Evolutionary conservation across 441 rosid species (phyloP).

Genomic region (Biscutella laevigata): DNA sequence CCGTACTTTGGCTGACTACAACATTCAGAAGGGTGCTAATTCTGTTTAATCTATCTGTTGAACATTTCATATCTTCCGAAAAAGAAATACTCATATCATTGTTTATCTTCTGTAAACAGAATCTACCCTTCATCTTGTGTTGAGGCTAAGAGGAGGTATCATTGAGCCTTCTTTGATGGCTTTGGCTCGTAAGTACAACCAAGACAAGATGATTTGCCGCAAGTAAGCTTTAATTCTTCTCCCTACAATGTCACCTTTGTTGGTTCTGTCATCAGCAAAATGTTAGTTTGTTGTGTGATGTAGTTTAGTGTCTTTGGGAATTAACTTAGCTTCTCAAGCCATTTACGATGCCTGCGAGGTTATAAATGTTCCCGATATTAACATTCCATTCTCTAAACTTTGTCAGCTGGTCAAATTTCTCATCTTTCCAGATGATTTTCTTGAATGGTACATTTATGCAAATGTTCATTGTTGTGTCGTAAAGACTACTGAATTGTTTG

Average conservation of each 20-base stretch:
- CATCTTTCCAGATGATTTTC: constrained; percentile 29
- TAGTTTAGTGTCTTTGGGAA: constrained; percentile 5
- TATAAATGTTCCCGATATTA: constrained; percentile 27
- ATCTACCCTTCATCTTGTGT: constrained; percentile 74
- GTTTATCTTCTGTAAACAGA: constrained; percentile 30
- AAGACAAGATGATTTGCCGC: constrained; percentile 88
- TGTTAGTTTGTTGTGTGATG: not conserved
- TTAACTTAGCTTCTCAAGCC: constrained; percentile 30
- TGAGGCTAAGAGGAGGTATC: constrained; percentile 92
- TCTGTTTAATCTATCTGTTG: too few relatives aligned
- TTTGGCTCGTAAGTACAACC: constrained; percentile 84
- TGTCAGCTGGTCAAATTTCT: constrained; percentile 24
- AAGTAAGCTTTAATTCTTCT: constrained; percentile 47
- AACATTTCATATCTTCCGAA: too few relatives aligned
- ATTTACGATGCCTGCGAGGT: constrained; percentile 15
- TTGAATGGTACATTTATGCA: constrained; percentile 22
- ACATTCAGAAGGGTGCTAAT: constrained; percentile 26
- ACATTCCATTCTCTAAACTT: constrained; percentile 24
- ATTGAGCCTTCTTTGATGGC: constrained; percentile 94
- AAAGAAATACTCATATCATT: too few relatives aligned
- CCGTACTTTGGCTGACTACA: constrained; percentile 32
- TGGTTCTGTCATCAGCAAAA: too few relatives aligned
- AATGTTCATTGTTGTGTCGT: too few relatives aligned
- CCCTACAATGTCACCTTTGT: too few relatives aligned
- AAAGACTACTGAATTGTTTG: too few relatives aligned